These are phyloP conservation scores for Cercophora sp. DNA, from an alignment of 495 filamentous ascomycete genomes.

Conservation along the genomic window DNA sequence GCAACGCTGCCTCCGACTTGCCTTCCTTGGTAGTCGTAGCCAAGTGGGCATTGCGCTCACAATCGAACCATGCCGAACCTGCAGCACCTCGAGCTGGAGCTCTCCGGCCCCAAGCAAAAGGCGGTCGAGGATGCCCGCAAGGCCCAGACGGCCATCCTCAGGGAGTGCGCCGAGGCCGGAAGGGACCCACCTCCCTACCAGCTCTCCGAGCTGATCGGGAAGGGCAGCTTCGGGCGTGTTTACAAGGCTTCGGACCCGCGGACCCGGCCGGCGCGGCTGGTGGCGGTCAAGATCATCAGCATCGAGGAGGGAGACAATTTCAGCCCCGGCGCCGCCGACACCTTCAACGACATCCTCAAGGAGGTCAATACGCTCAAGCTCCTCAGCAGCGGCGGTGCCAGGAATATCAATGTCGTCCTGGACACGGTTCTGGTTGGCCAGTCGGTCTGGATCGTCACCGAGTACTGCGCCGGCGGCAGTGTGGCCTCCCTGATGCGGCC, in stretches of 20 bases:
- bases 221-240: constrained; percentile 17
- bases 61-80: constrained; percentile 10
- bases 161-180: constrained; percentile 10
- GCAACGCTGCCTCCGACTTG: too few relatives aligned
- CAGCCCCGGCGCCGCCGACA: constrained; percentile 11
- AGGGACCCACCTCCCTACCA: constrained; percentile 13
- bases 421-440: constrained; percentile 16
- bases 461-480: constrained; percentile 18
- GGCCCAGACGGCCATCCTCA: constrained; percentile 13
- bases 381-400: constrained; percentile 12
- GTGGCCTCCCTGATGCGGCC: constrained; percentile 16
- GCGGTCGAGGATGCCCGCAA: constrained; percentile 16
- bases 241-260: constrained; percentile 15
- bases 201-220: constrained; percentile 17
- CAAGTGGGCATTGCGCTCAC: too few relatives aligned
- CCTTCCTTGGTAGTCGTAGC: too few relatives aligned
- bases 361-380: constrained; percentile 18
- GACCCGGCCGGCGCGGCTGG: constrained; percentile 8
- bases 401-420: constrained; percentile 16
- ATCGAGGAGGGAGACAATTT: constrained; percentile 18
- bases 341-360: constrained; percentile 17
- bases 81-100: constrained; percentile 9
- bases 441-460: constrained; percentile 18
- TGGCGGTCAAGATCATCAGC: constrained; percentile 21
- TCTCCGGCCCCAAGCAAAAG: constrained; percentile 15